These are phyloP conservation scores for Annona squamosa DNA, from an alignment of 164 flowering plant species.

Conservation along the genomic window DNA sequence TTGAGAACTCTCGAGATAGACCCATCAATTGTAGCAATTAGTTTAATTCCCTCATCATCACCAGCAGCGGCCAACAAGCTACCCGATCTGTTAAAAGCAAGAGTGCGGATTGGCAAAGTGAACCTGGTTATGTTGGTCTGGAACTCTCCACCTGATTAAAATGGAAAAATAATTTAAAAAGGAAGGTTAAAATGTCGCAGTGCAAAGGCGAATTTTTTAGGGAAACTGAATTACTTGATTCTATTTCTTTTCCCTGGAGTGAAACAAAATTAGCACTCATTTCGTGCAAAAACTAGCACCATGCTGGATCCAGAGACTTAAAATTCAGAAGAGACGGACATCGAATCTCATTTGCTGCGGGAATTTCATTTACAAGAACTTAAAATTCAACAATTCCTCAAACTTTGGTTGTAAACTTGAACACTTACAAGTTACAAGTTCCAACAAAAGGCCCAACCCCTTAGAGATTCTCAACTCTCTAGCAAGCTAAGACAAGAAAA, in stretches of 20 bases:
- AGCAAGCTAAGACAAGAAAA: too few species aligned
- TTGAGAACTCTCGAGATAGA: conserved; percentile 87
- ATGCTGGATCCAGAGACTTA: too few species aligned
- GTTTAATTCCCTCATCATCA: conserved; percentile 94
- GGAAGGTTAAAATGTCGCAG: not conserved
- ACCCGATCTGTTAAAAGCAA: conserved; percentile 85
- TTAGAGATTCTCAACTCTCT: too few species aligned
- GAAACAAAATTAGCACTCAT: not conserved
- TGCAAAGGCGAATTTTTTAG: not conserved
- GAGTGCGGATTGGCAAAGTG: conserved; percentile 82
- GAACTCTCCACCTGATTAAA: conserved; percentile 78
- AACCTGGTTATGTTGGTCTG: conserved; percentile 87
- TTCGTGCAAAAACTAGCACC: too few species aligned
- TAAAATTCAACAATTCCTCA: too few species aligned
- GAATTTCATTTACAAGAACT: too few species aligned
- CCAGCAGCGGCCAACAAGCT: conserved; percentile 95
- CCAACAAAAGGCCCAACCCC: too few species aligned
- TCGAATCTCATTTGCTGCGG: too few species aligned
- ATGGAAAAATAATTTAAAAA: conserved; percentile 1
- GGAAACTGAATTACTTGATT: not conserved
- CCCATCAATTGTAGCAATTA: conserved; percentile 87
- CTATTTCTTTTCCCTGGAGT: not conserved
- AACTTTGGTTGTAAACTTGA: too few species aligned
- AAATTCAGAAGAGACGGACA: too few species aligned
- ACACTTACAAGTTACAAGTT: too few species aligned